Conservation (phyloP, 2,329 filamentous ascomycete genomes). For the Setomelanomma holmii region DNA sequence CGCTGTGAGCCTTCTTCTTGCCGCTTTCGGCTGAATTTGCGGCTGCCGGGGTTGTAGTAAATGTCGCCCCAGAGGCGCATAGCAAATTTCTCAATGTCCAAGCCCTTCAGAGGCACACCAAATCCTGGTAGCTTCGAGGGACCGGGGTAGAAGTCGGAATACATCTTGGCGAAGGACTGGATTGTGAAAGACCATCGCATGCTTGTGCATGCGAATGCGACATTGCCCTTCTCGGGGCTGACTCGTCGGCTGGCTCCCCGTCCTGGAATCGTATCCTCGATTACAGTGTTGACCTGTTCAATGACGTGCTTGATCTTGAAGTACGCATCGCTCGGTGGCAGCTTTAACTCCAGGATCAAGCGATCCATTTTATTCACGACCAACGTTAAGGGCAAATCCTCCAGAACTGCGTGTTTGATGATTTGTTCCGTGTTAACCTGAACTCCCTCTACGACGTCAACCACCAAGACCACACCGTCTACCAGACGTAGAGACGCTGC, state of each 20-base stretch:
- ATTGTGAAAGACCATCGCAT: conserved; percentile 98
- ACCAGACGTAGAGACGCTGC: conserved; percentile 85
- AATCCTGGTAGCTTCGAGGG: conserved; percentile 41
- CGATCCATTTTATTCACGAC: conserved; percentile 98
- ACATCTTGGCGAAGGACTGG: conserved; percentile 94
- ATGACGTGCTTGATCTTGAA: conserved; percentile 99
- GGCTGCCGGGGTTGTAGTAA: conserved; percentile 89
- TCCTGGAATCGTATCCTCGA: conserved; percentile 84
- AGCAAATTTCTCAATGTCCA: conserved; percentile 84
- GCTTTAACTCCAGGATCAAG: conserved; percentile 89
- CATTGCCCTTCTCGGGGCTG: conserved; percentile 96
- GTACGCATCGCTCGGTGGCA: conserved; percentile 94
- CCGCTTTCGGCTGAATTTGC: conserved; percentile 89
- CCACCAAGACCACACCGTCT: conserved; percentile 90
- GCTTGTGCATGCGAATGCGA: conserved; percentile 91
- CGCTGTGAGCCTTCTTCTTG: conserved; percentile 81
- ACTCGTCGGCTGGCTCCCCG: conserved; percentile 79
- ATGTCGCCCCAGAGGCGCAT: conserved; percentile 93
- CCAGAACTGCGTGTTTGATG: conserved; percentile 91
- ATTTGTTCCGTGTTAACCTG: conserved; percentile 97
- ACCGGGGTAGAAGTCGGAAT: conserved; percentile 83
- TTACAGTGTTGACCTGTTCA: conserved; percentile 95
- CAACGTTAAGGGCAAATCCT: conserved; percentile 86
- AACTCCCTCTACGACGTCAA: conserved; percentile 98
- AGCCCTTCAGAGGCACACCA: conserved; percentile 41